phyloP scores from a whole-genome alignment of 192 early-diverging fungal genomes.

The Spizellomyces sp. region DNA sequence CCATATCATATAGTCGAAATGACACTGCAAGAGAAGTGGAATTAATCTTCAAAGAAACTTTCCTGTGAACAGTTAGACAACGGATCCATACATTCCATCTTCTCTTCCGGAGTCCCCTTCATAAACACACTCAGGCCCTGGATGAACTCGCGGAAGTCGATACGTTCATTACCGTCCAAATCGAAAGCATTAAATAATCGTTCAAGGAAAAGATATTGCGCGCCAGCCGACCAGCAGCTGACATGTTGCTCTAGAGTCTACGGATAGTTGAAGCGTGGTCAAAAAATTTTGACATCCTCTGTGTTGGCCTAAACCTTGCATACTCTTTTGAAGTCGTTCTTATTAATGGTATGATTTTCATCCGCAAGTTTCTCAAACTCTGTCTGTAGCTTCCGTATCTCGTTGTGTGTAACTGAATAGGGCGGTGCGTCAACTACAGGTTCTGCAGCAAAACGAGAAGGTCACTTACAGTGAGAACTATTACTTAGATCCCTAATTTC shows the following conservation, averaged over 20 bases:
- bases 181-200: constrained; percentile 80
- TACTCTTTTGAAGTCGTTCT: constrained; percentile 73
- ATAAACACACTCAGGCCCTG: constrained; percentile 73
- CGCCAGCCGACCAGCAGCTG: constrained; percentile 53
- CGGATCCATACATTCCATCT: constrained; percentile 62
- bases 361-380: constrained; percentile 46
- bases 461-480: no score
- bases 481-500: no score
- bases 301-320: constrained; percentile 25
- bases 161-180: constrained; percentile 60
- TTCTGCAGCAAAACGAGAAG: no score
- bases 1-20: constrained; percentile 78
- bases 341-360: constrained; percentile 55
- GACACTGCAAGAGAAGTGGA: constrained; percentile 57
- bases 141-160: constrained; percentile 64
- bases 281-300: not conserved
- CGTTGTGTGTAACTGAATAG: constrained; percentile 35
- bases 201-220: constrained; percentile 74
- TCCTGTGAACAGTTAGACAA: not conserved
- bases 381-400: constrained; percentile 41
- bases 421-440: no score
- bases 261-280: not conserved
- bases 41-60: not conserved
- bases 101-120: constrained; percentile 77
- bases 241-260: constrained; percentile 61